Base-by-base conservation (phyloP, 2,329 filamentous ascomycete genomes). In the Pestalotiopsis sp. region DNA sequence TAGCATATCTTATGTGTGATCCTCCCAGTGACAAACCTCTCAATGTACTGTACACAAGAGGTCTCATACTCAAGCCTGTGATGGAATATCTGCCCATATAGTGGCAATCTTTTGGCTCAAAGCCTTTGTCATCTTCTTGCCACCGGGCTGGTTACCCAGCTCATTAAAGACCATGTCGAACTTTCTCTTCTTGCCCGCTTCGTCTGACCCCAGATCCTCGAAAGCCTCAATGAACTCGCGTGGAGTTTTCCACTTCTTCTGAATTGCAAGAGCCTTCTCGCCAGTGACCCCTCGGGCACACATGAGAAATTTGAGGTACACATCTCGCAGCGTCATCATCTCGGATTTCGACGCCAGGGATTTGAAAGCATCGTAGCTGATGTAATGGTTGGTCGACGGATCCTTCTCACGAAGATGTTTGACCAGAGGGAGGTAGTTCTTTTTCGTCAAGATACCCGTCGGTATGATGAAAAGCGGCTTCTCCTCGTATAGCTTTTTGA, bases 261-360 rank as follows among this genome's bases (percentile, higher is more conserved):
- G 93, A 13, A 96, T 93, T 79, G 93, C 92, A 4, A 95, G 79
- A 0, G 93, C 93, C 74, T 92, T 93, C 73, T 95, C 92, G 3
- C 91, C 92, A 0, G 91, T 93, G 13, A 96, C 84, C 1, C 92
- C 92, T 67, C 87, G 87, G 1, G 88, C 93, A 71, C 91, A 93
- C 92, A 96, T 94, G 62, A 96, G 85, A 92, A 96, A 95, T 79
- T 95, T 95, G 31, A 96, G 81, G 73, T 89, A 95, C 0, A 95
- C 79, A 73, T 96, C 93, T 67, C 92, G 85, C 11, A 95, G 81
- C 0, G 92, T 93, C 73, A 94, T 87, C 69, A 87, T 87, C 66
- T 93, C 91, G 0, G 91, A 93, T 78, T 96, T 96, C 9, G 91
- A 93, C 0, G 89, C 89, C 59, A 95, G 80, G 0, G 89, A 90